These are phyloP conservation scores for Komagataea norvegica DNA, from an alignment of 1,139 yeast species.

Conservation along the genomic window DNA sequence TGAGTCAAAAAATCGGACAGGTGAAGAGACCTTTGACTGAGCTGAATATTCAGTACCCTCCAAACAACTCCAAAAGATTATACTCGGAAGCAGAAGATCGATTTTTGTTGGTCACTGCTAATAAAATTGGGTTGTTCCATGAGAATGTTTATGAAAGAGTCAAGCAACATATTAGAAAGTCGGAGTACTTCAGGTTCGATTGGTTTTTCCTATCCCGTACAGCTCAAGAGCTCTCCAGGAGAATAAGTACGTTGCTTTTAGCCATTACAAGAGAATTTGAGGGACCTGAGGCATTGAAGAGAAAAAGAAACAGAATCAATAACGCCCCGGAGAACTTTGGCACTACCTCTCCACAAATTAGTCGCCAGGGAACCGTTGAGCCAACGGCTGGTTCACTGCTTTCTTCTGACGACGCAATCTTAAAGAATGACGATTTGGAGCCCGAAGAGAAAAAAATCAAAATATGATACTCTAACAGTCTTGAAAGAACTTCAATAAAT, in stretches of 20 bases:
- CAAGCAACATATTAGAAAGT: conserved; percentile 65
- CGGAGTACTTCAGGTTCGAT: conserved; percentile 79
- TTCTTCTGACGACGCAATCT: background rate
- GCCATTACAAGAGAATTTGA: conserved; percentile 80
- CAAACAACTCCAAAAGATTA: conserved; percentile 83
- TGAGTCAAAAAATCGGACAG: conserved; percentile 58
- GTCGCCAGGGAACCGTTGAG: conserved; percentile 14
- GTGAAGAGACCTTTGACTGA: conserved; percentile 72
- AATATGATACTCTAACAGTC: background rate
- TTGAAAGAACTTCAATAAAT: background rate
- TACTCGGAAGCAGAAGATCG: conserved; percentile 87
- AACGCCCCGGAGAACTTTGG: conserved; percentile 6
- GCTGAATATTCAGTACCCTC: conserved; percentile 75
- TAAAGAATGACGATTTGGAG: background rate
- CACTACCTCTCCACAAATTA: conserved; percentile 8
- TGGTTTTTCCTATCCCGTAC: conserved; percentile 88
- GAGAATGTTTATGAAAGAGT: conserved; percentile 71
- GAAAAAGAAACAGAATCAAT: conserved; percentile 27
- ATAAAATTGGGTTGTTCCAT: conserved; percentile 70
- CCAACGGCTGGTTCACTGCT: conserved; percentile 4
- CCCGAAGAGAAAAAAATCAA: conserved; percentile 3
- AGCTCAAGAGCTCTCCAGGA: conserved; percentile 75
- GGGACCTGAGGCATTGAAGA: conserved; percentile 49
- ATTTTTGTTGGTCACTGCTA: conserved; percentile 65
- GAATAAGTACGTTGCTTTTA: conserved; percentile 73